These are phyloP conservation scores for Gossypium mustelinum DNA, from an alignment of 345 rosid genomes.

Conservation along the genomic window DNA sequence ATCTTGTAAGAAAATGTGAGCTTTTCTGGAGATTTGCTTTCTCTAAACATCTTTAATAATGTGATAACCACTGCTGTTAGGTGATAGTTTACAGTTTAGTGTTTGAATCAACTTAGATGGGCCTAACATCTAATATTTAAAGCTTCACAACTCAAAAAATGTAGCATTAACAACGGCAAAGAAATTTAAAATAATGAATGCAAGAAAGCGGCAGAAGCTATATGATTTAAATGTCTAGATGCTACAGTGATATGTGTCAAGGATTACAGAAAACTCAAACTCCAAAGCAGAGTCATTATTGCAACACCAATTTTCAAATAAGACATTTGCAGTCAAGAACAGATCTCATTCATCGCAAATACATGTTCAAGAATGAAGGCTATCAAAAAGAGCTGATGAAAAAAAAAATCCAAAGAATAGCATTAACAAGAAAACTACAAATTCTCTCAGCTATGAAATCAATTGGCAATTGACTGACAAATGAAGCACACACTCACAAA, in stretches of 20 bases:
- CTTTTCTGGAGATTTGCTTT: not conserved
- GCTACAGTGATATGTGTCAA: not conserved
- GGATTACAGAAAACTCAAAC: not conserved
- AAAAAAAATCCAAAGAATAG: not conserved
- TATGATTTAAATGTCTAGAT: not conserved
- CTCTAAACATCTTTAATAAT: not conserved
- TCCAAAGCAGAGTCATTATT: not conserved
- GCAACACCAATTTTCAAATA: not conserved
- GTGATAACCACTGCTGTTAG: not conserved
- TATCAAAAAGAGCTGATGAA: not conserved
- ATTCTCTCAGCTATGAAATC: not conserved
- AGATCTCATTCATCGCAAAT: not conserved
- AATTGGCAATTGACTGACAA: conserved; percentile 1
- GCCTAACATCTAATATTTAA: not conserved
- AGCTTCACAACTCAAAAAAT: not conserved
- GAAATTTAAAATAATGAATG: not conserved
- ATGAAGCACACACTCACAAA: conserved; percentile 57
- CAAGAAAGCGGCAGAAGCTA: not conserved
- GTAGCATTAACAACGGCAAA: not conserved
- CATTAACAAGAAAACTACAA: conserved; percentile 7
- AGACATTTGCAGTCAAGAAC: not conserved
- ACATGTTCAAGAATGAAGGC: not conserved
- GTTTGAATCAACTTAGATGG: not conserved
- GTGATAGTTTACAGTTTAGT: not conserved
- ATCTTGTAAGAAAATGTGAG: conserved; percentile 4